phyloP scores from a whole-genome alignment of 306 rosid genomes.

The Glycine latifolia region DNA sequence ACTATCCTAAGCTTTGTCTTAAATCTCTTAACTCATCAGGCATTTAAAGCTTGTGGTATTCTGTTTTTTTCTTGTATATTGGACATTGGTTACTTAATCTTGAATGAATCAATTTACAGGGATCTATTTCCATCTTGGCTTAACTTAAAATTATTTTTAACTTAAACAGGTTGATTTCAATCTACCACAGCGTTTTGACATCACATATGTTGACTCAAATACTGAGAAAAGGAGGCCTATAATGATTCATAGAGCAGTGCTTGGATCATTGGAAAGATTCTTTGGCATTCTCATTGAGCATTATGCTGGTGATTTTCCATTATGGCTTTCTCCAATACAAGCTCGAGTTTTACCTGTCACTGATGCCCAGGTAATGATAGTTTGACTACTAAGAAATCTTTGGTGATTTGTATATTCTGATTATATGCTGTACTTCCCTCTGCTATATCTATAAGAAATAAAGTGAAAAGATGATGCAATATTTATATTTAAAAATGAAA shows the following conservation, averaged over 20 bases:
- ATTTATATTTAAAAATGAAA: neutral
- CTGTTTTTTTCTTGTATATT: conserved; percentile 4
- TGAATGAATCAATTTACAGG: conserved; percentile 5
- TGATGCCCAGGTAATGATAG: conserved; percentile 75
- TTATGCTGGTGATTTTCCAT: conserved; percentile 95
- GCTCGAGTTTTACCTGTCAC: conserved; percentile 94
- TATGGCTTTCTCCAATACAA: conserved; percentile 96
- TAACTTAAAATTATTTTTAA: conserved; percentile 18
- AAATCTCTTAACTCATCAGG: neutral
- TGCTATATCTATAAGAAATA: neutral
- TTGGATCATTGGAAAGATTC: conserved; percentile 96
- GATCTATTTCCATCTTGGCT: conserved; percentile 27
- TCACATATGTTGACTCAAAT: conserved; percentile 86
- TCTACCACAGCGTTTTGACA: conserved; percentile 91
- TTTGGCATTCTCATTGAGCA: conserved; percentile 96
- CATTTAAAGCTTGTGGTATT: neutral
- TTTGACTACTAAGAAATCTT: conserved; percentile 19
- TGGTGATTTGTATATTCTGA: conserved; percentile 5
- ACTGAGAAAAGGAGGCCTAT: conserved; percentile 87
- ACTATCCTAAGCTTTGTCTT: conserved; percentile 20
- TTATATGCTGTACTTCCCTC: neutral
- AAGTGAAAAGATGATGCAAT: neutral
- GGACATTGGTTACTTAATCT: conserved; percentile 35
- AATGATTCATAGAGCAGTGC: conserved; percentile 96
- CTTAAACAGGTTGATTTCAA: conserved; percentile 89